Base-by-base conservation (phyloP, 306 rosid species). In the Prinsepia uniflora region DNA sequence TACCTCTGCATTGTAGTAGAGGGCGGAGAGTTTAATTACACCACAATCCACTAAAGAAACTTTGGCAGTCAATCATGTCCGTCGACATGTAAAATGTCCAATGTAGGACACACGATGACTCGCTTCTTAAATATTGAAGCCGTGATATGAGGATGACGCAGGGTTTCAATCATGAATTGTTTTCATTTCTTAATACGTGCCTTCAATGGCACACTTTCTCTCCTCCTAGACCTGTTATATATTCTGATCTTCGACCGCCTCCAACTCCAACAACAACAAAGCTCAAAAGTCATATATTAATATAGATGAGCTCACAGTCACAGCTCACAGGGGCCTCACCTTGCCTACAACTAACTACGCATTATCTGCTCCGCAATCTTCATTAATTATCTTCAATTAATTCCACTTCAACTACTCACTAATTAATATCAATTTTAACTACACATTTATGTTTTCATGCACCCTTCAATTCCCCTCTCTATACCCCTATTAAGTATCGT, bases 171-270 rank as follows among this genome's bases (percentile, higher is more conserved):
- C 46, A 15, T 40, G 44, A 10, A 10, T 70, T 44, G 5, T 15
- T 18, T 64, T 44, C 7, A 3, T 15, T 36, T 45, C 43, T 46
- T 60, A 57, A 3, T 10, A 63, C 19, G 46, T 63, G 71, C 67
- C 76, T 77, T 71, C 10, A 46, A 42, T 71, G 70, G 39, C 66
- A 68, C 74, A 73, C 77, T 72, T 78, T 65, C 63, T 57, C 66
- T 18, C 24, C 17, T 10, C 61, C 40, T 5, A 52, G 22, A 24
- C 30, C 67, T 39, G 63, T 54, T 77, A 58, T 72, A 64, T 49
- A 39, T 42, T 49, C 49, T 54, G 63, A 5, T 63, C 4, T 50
- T 50, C 56, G 4, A 52, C 18, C 71, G 19, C 64, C 70, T 20
- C 53, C 74, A 41, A 52, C 63, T 56, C 34, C 59, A 19, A 20